These are phyloP conservation scores for Rhodotorula mucilaginosa DNA, from an alignment of 1,284 basidiomycete species.

Conservation along the genomic window DNA sequence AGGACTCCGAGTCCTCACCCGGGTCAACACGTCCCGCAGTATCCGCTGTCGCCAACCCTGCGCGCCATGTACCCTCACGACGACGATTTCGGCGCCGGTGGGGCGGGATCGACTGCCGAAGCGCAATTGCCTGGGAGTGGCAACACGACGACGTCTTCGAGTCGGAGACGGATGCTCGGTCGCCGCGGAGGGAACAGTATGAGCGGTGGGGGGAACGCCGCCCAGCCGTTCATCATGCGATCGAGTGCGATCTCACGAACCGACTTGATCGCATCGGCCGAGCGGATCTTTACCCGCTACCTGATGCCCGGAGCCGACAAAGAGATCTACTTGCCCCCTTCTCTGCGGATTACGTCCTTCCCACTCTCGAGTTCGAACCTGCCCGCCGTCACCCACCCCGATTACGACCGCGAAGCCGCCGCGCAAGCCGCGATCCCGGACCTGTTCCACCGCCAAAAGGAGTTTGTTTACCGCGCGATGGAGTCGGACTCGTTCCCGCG, in stretches of 20 bases:
- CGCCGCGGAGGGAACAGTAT: background rate
- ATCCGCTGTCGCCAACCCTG: slow-evolving; percentile 44
- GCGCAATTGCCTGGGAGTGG: background rate
- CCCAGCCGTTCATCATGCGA: slow-evolving; percentile 63
- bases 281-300: slow-evolving; percentile 92
- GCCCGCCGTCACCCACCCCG: slow-evolving; percentile 57
- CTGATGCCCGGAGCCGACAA: slow-evolving; percentile 63
- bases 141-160: slow-evolving; percentile 67
- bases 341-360: slow-evolving; percentile 75
- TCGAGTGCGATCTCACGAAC: slow-evolving; percentile 82
- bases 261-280: slow-evolving; percentile 87
- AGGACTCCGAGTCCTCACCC: slow-evolving; percentile 41
- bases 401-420: slow-evolving; percentile 63
- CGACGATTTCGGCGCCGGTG: slow-evolving; percentile 11
- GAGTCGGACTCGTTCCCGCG: slow-evolving; percentile 96
- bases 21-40: slow-evolving; percentile 16
- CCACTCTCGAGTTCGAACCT: slow-evolving; percentile 59
- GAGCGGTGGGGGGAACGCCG: slow-evolving; percentile 13
- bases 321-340: slow-evolving; percentile 91
- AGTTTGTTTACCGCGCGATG: slow-evolving; percentile 95
- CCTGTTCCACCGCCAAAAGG: slow-evolving; percentile 95
- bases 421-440: slow-evolving; percentile 88
- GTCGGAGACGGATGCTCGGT: slow-evolving; percentile 3
- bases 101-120: background rate
- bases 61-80: slow-evolving; percentile 44